phyloP scores from a whole-genome alignment of 495 filamentous ascomycete genomes.

The Tetracladium setigerum region DNA sequence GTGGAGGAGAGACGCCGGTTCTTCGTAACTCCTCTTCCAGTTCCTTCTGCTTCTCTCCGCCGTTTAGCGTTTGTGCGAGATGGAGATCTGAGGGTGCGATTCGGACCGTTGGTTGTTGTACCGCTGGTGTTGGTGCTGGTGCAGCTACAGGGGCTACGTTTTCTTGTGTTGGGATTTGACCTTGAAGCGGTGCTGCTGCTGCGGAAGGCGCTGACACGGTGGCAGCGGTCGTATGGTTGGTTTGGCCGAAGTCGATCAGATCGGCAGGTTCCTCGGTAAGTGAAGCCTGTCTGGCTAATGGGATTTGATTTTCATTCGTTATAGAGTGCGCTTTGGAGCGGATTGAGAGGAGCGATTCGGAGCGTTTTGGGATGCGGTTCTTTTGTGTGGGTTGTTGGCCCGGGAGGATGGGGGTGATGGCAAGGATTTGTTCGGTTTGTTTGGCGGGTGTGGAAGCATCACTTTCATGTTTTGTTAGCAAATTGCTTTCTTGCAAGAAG shows the following conservation, averaged over 20 bases:
- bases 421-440: constrained; percentile 76
- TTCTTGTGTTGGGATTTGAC: constrained; percentile 2
- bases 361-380: constrained; percentile 31
- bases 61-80: constrained; percentile 7
- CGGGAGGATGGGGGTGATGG: constrained; percentile 76
- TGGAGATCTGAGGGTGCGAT: constrained; percentile 8
- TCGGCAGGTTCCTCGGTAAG: constrained; percentile 17
- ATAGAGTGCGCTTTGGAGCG: constrained; percentile 12
- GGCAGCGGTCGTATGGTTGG: constrained; percentile 19
- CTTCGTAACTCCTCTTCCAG: constrained; percentile 31
- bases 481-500: background rate
- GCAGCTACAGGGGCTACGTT: background rate
- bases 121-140: background rate
- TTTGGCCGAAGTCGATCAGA: constrained; percentile 40
- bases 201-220: too few relatives aligned
- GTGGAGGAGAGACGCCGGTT: constrained; percentile 29
- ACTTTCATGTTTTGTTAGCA: constrained; percentile 38
- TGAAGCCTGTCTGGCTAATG: background rate
- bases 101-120: too few relatives aligned
- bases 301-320: background rate
- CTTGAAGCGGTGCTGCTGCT: background rate
- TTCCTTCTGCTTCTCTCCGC: constrained; percentile 23
- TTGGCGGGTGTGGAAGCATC: constrained; percentile 60
- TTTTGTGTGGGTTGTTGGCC: constrained; percentile 50
- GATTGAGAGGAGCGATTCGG: constrained; percentile 5